A percentile compares a stretch with the other conserved stretches of the same genome.
Evolutionary conservation across 2,329 filamentous ascomycete genomes (phyloP).

Genomic region (Arthrobotrys entomopaga): DNA sequence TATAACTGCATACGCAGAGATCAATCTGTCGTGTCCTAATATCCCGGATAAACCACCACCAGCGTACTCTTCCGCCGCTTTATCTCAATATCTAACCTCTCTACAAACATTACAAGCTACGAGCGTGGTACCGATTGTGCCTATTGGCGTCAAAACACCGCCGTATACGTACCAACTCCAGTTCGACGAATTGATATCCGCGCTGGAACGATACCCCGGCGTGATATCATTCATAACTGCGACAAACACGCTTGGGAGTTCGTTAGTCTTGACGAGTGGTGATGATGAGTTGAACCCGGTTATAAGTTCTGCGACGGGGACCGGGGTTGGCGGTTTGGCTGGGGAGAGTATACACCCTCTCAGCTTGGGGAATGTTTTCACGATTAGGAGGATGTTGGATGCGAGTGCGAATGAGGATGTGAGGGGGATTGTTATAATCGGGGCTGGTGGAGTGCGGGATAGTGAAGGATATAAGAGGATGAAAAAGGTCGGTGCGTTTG

Average conservation of each 20-base stretch:
- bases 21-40: constrained; percentile 83
- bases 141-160: constrained; percentile 76
- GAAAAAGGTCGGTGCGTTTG: constrained; percentile 72
- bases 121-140: constrained; percentile 61
- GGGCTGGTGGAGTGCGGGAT: constrained; percentile 77
- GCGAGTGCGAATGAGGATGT: constrained; percentile 63
- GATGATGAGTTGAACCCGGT: constrained; percentile 59
- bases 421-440: constrained; percentile 72
- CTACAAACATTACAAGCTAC: constrained; percentile 62
- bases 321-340: constrained; percentile 76
- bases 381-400: constrained; percentile 71
- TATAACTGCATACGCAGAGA: constrained; percentile 73
- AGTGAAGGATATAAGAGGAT: constrained; percentile 72
- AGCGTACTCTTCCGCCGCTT: constrained; percentile 70
- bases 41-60: constrained; percentile 75
- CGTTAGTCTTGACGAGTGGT: constrained; percentile 67
- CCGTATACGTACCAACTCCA: constrained; percentile 78
- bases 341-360: constrained; percentile 78
- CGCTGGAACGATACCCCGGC: constrained; percentile 63
- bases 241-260: constrained; percentile 78
- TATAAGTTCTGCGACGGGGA: constrained; percentile 67
- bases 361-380: constrained; percentile 78
- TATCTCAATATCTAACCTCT: constrained; percentile 69
- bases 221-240: constrained; percentile 74
- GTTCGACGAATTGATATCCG: constrained; percentile 69